A percentile compares a stretch with the other conserved stretches of the same genome.
Evolutionary conservation across 495 filamentous ascomycete genomes (phyloP).

Genomic region (Penicillium canescens): DNA sequence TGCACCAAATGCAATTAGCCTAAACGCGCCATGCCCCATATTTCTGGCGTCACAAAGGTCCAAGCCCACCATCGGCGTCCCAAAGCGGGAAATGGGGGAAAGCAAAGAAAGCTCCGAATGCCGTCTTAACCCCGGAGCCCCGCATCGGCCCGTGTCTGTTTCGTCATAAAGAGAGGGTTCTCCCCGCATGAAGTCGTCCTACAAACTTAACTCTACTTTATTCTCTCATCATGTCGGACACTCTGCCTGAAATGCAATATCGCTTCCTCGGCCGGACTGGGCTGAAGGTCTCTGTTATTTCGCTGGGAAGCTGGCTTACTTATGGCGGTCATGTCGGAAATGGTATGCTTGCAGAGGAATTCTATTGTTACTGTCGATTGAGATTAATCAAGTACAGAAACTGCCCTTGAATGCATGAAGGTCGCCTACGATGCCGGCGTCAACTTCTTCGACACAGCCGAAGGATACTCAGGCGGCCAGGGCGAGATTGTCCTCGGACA

Average conservation of each 20-base stretch:
- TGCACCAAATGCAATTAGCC: constrained; percentile 7
- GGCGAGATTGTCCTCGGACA: constrained; percentile 74
- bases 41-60: neutral
- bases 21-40: constrained; percentile 2
- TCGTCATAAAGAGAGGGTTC: neutral
- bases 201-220: neutral
- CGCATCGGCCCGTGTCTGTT: constrained; percentile 9
- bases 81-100: neutral
- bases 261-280: constrained; percentile 74
- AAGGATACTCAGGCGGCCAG: constrained; percentile 56
- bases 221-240: constrained; percentile 20
- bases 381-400: constrained; percentile 44
- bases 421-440: constrained; percentile 74
- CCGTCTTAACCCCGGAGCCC: constrained; percentile 9
- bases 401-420: constrained; percentile 68
- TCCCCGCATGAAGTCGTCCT: neutral
- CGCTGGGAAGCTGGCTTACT: constrained; percentile 75
- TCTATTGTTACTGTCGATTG: neutral
- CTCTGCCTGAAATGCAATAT: constrained; percentile 68
- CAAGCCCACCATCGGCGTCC: constrained; percentile 1
- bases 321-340: constrained; percentile 75
- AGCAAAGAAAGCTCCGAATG: neutral
- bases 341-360: constrained; percentile 40
- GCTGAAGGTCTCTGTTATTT: constrained; percentile 73
- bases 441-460: constrained; percentile 68